phyloP scores from a whole-genome alignment of 1,284 basidiomycete species.

The Anthracocystis setariae region DNA sequence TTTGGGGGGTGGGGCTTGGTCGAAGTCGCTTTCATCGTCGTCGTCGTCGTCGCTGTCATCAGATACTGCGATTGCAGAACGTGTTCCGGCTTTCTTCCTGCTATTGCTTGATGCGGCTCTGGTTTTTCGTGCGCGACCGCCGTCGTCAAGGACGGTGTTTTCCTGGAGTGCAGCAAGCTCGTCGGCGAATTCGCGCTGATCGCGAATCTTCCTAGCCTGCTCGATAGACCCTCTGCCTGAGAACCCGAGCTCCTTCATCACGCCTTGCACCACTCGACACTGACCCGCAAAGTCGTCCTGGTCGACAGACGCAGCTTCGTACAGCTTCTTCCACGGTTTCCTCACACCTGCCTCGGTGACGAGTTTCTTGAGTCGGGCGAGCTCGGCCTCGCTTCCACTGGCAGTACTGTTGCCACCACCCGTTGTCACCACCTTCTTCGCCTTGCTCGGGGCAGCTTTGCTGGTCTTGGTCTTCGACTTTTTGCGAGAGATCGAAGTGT shows the following conservation, averaged over 20 bases:
- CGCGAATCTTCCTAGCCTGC: slow-evolving; percentile 39
- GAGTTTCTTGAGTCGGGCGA: slow-evolving; percentile 40
- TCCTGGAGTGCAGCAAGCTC: slow-evolving; percentile 34
- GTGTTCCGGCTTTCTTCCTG: background rate
- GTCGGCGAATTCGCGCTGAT: slow-evolving; percentile 36
- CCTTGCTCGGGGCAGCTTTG: slow-evolving; percentile 5
- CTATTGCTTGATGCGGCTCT: background rate
- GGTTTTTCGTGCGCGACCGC: slow-evolving; percentile 7
- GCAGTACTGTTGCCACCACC: slow-evolving; percentile 15
- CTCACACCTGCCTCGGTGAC: slow-evolving; percentile 41
- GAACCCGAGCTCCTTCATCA: slow-evolving; percentile 40
- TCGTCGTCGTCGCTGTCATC: slow-evolving; percentile 10
- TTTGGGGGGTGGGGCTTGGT: background rate
- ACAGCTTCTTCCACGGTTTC: slow-evolving; percentile 50
- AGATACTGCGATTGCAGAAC: background rate
- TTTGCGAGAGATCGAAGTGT: slow-evolving; percentile 19
- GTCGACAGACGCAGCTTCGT: slow-evolving; percentile 22
- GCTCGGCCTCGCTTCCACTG: slow-evolving; percentile 16
- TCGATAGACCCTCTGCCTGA: slow-evolving; percentile 38
- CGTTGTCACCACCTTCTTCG: background rate
- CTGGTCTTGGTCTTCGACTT: slow-evolving; percentile 5
- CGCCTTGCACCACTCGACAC: slow-evolving; percentile 31
- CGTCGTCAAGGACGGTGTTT: slow-evolving; percentile 14
- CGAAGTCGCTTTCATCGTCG: slow-evolving; percentile 26
- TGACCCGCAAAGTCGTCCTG: slow-evolving; percentile 20